Evolutionary conservation across 75 land plant genomes (phyloP).

Genomic region (Cupressus sempervirens): DNA sequence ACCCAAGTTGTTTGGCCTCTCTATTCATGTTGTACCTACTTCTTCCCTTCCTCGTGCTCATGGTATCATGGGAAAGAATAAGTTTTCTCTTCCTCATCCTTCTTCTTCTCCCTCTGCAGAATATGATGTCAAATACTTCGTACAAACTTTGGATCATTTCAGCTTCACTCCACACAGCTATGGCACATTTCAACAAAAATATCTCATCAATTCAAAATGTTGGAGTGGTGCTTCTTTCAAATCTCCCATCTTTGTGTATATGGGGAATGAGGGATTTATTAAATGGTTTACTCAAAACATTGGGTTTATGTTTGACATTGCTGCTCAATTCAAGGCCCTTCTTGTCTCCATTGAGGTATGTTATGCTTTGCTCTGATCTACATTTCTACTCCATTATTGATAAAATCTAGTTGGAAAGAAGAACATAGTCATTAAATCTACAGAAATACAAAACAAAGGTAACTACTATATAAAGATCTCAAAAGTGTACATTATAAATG

Average conservation of each 20-base stretch:
- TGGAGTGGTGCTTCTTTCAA: slow-evolving; percentile 26
- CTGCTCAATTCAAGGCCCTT: slow-evolving; percentile 44
- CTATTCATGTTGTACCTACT: background rate
- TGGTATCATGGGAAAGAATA: background rate
- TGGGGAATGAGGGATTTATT: slow-evolving; percentile 22
- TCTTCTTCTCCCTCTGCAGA: background rate
- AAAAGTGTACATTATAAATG: too few relatives aligned
- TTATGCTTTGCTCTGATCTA: background rate
- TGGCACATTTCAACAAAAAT: slow-evolving; percentile 49
- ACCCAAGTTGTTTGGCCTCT: background rate
- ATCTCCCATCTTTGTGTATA: background rate
- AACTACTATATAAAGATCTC: too few relatives aligned
- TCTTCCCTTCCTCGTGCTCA: background rate
- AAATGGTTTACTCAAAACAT: slow-evolving; percentile 53
- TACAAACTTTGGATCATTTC: slow-evolving; percentile 64
- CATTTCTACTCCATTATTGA: too few relatives aligned
- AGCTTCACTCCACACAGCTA: background rate
- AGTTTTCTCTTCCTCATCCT: background rate
- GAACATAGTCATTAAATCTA: too few relatives aligned
- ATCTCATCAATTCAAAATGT: slow-evolving; percentile 27
- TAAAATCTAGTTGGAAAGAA: too few relatives aligned
- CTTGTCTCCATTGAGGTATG: slow-evolving; percentile 56
- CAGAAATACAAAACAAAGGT: too few relatives aligned
- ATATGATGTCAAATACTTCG: background rate
- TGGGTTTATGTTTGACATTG: slow-evolving; percentile 27